Conservation (phyloP, 176 grass and related monocot genomes). For the Oryza nivara region DNA sequence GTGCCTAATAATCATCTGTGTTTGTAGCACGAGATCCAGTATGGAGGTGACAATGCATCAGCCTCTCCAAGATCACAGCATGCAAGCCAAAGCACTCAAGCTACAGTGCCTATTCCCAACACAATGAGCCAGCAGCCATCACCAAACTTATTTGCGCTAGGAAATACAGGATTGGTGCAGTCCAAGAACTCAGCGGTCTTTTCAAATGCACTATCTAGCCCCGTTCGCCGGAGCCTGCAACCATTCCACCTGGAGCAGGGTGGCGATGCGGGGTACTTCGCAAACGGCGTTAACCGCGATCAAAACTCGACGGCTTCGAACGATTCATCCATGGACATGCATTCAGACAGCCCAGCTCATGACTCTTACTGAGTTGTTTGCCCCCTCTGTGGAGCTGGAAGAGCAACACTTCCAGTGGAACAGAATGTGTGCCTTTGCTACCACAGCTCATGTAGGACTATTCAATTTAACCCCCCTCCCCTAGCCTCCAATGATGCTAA, state of each 20-base stretch:
- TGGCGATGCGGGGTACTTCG: conserved; percentile 39
- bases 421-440: conserved; percentile 29
- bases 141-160: conserved; percentile 23
- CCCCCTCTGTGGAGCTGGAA: not conserved
- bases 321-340: conserved; percentile 74
- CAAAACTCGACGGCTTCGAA: conserved; percentile 41
- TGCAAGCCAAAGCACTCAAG: conserved; percentile 42
- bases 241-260: conserved; percentile 68
- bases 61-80: conserved; percentile 61
- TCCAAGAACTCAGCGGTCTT: conserved; percentile 57
- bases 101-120: conserved; percentile 41
- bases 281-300: conserved; percentile 29
- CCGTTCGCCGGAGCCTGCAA: conserved; percentile 60
- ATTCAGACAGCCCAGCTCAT: conserved; percentile 55
- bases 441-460: conserved; percentile 45
- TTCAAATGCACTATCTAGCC: conserved; percentile 64
- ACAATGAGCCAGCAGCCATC: conserved; percentile 48
- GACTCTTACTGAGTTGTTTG: conserved; percentile 41
- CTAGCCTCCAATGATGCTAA: conserved; percentile 41
- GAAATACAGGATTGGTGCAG: conserved; percentile 44
- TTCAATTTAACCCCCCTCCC: conserved; percentile 47
- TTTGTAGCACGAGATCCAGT: conserved; percentile 68
- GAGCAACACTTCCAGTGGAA: conserved; percentile 32
- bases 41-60: conserved; percentile 57
- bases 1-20: conserved; percentile 12